A percentile compares a stretch with the other conserved stretches of the same genome.
These are phyloP conservation scores for Elsinoe batatas DNA, from an alignment of 2,329 filamentous ascomycete species.

Conservation along the genomic window DNA sequence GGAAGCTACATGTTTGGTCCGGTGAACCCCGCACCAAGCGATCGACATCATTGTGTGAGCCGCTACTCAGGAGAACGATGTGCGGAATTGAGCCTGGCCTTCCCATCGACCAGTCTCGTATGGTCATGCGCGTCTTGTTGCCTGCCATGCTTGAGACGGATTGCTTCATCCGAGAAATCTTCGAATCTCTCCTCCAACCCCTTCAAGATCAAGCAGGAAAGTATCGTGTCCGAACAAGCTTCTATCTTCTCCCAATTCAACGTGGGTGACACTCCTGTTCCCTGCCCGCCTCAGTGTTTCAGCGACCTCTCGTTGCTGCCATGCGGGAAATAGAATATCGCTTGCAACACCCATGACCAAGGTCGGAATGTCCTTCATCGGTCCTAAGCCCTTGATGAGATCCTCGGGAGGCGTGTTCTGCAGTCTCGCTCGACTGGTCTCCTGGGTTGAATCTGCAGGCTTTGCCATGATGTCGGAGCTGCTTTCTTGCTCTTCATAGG, in stretches of 20 bases:
- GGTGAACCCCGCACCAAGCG: too few species aligned
- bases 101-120: not conserved
- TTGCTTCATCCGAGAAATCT: slow-evolving; percentile 59
- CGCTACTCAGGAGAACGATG: too few species aligned
- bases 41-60: too few species aligned
- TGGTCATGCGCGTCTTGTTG: not conserved
- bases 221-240: slow-evolving; percentile 96
- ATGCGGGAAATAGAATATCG: slow-evolving; percentile 93
- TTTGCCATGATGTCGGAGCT: slow-evolving; percentile 30
- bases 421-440: slow-evolving; percentile 14
- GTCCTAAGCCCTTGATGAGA: slow-evolving; percentile 62
- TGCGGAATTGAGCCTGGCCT: too few species aligned
- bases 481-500: slow-evolving; percentile 77
- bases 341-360: slow-evolving; percentile 90
- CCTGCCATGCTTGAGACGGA: not conserved
- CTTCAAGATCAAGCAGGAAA: slow-evolving; percentile 82
- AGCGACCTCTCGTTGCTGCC: slow-evolving; percentile 93
- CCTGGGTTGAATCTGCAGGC: slow-evolving; percentile 19
- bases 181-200: slow-evolving; percentile 76
- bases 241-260: slow-evolving; percentile 87
- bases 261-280: slow-evolving; percentile 72
- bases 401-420: slow-evolving; percentile 60
- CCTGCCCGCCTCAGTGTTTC: slow-evolving; percentile 68
- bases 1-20: too few species aligned
- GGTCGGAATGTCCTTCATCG: slow-evolving; percentile 65